Base-by-base conservation (phyloP, 805 yeast species). In the Saccharomycopsis olivae region DNA sequence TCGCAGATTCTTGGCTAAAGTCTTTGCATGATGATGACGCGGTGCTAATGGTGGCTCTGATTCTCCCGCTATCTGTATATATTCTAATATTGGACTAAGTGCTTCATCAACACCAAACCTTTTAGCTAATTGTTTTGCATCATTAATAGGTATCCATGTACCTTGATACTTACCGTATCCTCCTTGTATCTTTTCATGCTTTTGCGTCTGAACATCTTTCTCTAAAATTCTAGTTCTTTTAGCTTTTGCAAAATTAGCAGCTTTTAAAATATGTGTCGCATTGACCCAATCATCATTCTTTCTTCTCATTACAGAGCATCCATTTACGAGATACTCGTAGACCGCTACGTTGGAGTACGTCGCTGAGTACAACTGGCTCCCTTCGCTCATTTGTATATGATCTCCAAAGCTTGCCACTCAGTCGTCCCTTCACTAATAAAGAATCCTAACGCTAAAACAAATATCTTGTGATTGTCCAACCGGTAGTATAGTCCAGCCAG, bases 81-180 rank as follows among this genome's bases (percentile, higher is more conserved):
- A 82, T 25, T 77, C 78, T 46, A 88, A 76, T 17, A 87, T 61
- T 0, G 88, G 83, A 29, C 62, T 58, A 33, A 89, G 64, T 13
- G 69, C 64, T 3, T 71, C 80, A 45, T 66, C 63, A 3, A 83
- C 94, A 1, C 70, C 76, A 49, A 74, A 75, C 50, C 74, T 75
- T 36, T 65, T 63, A 1, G 89, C 85, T 41, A 85, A 69, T 47
- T 69, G 73, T 19, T 65, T 60, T 1, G 95, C 96, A 36, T 83
- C 73, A 5, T 69, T 75, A 47, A 84, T 60, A 0, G 96, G 96
- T 6, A 88, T 88, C 96, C 96, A 88, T 2, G 96, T 88, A 14
- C 96, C 96, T 59, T 89, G 97, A 59, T 87, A 89, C 54, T 88
- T 79, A 39, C 97, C 97, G 56, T 87, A 88, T 2, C 97, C 97